Percentiles rank a stretch among this genome's conserved stretches.
Evolutionary conservation across 2,329 filamentous ascomycete species (phyloP).

Genomic region (Beauveria brongniartii): DNA sequence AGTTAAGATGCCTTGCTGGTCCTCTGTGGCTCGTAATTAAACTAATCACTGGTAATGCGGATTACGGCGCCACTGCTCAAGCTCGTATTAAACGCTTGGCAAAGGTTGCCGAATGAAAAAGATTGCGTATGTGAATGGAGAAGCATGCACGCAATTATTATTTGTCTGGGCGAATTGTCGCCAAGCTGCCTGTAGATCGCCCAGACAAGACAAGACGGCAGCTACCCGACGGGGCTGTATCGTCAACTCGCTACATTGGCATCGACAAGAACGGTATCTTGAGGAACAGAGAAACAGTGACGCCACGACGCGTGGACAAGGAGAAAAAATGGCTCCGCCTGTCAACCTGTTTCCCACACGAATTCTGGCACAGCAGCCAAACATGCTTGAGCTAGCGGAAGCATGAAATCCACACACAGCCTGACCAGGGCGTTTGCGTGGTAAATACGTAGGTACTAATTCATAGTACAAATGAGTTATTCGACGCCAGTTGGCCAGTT

Average conservation of each 20-base stretch:
- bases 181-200: neutral
- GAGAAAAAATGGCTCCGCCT: neutral
- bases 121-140: neutral
- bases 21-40: neutral
- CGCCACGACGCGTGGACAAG: conserved; percentile 3
- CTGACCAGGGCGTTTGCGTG: neutral
- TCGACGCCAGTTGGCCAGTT: neutral
- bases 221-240: neutral
- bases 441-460: neutral
- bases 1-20: neutral
- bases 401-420: neutral
- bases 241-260: neutral
- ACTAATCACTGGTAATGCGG: neutral
- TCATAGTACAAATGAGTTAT: too few relatives aligned
- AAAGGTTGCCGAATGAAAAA: neutral
- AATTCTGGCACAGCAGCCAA: neutral
- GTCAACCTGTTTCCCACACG: neutral
- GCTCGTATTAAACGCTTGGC: neutral
- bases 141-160: neutral
- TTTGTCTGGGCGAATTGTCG: neutral
- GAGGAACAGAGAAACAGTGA: neutral
- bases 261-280: neutral
- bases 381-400: neutral
- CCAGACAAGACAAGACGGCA: conserved; percentile 1
- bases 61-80: neutral